These are phyloP conservation scores for Trichophyton benhamiae DNA, from an alignment of 2,329 filamentous ascomycete species.

Conservation along the genomic window DNA sequence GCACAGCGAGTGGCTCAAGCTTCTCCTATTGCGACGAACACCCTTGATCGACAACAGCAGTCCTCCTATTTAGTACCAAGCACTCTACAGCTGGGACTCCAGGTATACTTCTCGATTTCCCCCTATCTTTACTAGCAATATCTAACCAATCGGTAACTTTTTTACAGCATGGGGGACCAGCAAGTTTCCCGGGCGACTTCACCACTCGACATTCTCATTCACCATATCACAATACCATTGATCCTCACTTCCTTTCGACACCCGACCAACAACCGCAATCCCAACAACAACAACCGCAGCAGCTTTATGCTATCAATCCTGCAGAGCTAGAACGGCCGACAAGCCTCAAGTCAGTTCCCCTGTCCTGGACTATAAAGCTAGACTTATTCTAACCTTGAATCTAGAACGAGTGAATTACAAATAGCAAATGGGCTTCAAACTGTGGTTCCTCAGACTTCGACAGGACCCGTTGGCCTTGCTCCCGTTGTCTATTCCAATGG, in stretches of 20 bases:
- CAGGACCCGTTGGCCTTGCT: not conserved
- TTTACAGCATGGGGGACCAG: slow-evolving; percentile 9
- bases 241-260: slow-evolving; percentile 28
- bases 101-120: not conserved
- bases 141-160: not conserved
- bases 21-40: not conserved
- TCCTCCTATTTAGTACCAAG: not conserved
- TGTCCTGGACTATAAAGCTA: not conserved
- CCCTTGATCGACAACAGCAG: not conserved
- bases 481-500: not conserved
- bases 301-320: slow-evolving; percentile 13
- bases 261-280: slow-evolving; percentile 7
- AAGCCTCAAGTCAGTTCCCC: slow-evolving; percentile 6
- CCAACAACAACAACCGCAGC: not conserved
- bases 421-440: not conserved
- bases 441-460: not conserved
- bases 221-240: slow-evolving; percentile 26
- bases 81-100: not conserved
- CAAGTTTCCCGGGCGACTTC: slow-evolving; percentile 24
- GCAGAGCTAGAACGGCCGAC: slow-evolving; percentile 11
- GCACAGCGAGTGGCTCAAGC: slow-evolving; percentile 1
- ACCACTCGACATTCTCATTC: slow-evolving; percentile 15
- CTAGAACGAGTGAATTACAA: slow-evolving; percentile 1
- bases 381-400: not conserved
- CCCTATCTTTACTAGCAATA: not conserved